Conservation (phyloP, 1,284 basidiomycete species). For the Cerrena zonata region DNA sequence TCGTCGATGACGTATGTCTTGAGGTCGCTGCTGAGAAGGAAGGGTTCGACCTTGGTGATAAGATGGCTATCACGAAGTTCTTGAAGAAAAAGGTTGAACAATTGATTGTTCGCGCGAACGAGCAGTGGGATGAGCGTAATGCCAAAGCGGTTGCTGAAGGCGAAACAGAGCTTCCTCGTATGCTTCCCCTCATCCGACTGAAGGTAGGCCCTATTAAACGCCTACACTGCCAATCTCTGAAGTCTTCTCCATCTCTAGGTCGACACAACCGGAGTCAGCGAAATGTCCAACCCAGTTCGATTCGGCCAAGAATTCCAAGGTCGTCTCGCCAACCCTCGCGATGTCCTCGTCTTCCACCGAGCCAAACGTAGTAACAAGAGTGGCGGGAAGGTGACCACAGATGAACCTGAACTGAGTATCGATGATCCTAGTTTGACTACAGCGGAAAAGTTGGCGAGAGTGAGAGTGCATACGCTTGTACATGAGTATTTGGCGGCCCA, state of each 20-base stretch:
- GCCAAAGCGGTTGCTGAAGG: constrained; percentile 59
- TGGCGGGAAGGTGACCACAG: constrained; percentile 51
- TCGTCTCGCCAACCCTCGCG: constrained; percentile 88
- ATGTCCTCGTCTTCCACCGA: constrained; percentile 86
- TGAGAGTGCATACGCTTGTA: constrained; percentile 76
- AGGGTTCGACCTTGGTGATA: constrained; percentile 70
- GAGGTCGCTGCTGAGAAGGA: constrained; percentile 71
- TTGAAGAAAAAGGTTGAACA: constrained; percentile 71
- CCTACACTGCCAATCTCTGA: neutral
- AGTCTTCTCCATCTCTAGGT: constrained; percentile 43
- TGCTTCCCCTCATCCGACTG: constrained; percentile 87
- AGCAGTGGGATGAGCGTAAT: constrained; percentile 78
- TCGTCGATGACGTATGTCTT: constrained; percentile 81
- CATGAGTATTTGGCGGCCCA: constrained; percentile 85
- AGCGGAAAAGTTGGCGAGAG: constrained; percentile 62
- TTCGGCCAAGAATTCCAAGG: constrained; percentile 95
- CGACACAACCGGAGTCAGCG: constrained; percentile 82
- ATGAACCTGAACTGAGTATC: constrained; percentile 69
- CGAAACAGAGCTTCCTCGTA: constrained; percentile 56
- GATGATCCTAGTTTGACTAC: constrained; percentile 63
- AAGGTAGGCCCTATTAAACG: constrained; percentile 44
- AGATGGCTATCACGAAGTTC: constrained; percentile 76
- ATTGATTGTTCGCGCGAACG: constrained; percentile 73
- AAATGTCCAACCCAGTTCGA: constrained; percentile 90
- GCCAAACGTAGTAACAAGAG: constrained; percentile 59